Evolutionary conservation across 306 rosid species (phyloP).

Genomic region (Malus sieversii): DNA sequence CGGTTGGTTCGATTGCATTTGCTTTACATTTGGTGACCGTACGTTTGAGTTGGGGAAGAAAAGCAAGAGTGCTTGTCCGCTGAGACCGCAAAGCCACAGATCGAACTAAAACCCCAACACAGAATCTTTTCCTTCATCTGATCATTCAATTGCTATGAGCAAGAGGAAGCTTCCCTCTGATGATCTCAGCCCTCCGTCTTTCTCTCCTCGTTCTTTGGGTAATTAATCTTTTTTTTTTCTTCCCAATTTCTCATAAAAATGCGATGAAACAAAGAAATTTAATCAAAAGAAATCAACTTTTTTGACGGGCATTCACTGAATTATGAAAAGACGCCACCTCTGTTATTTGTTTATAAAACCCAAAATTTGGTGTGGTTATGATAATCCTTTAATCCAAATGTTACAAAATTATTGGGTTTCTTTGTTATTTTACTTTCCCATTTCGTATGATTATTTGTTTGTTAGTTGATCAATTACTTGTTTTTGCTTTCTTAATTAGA

Average conservation of each 20-base stretch:
- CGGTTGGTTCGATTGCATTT: neutral
- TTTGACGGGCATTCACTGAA: neutral
- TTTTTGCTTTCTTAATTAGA: neutral
- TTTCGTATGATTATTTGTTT: neutral
- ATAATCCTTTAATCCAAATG: neutral
- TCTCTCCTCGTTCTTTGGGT: slow-evolving; percentile 44
- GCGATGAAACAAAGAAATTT: neutral
- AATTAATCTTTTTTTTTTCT: neutral
- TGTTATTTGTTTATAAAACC: neutral
- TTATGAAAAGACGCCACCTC: neutral
- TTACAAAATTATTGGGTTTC: neutral
- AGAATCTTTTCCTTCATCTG: neutral
- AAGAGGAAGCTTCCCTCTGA: slow-evolving; percentile 57
- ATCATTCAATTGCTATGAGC: slow-evolving; percentile 30
- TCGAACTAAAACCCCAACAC: slow-evolving; percentile 6
- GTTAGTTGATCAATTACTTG: neutral
- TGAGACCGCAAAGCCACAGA: slow-evolving; percentile 45
- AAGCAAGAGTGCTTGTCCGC: slow-evolving; percentile 14
- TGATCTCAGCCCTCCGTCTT: slow-evolving; percentile 34
- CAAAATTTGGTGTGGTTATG: neutral
- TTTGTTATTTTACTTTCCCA: neutral
- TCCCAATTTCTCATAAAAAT: neutral
- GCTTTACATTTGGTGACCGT: slow-evolving; percentile 24
- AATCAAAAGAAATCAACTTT: neutral
- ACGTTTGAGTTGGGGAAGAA: neutral